phyloP scores from a whole-genome alignment of 306 rosid species.

The Albizia julibrissin region DNA sequence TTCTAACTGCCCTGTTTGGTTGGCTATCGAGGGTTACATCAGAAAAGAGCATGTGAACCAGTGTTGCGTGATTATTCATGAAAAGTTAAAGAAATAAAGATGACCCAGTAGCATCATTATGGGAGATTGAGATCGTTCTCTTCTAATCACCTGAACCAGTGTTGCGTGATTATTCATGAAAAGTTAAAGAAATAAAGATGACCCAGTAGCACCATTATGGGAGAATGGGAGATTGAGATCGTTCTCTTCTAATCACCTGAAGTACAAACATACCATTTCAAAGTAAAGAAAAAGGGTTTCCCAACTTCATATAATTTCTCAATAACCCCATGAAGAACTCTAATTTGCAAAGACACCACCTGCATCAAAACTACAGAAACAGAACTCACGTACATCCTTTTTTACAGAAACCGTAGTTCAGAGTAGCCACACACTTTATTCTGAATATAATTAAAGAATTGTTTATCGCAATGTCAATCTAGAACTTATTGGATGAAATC shows the following conservation, averaged over 20 bases:
- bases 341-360: constrained; percentile 4
- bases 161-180: not conserved
- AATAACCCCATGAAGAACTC: not conserved
- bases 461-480: not conserved
- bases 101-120: not conserved
- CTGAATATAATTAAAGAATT: constrained; percentile 11
- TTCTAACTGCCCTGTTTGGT: not conserved
- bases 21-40: not conserved
- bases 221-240: not conserved
- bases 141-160: not conserved
- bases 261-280: not conserved
- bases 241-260: not conserved
- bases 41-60: not conserved
- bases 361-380: not conserved
- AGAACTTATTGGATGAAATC: not conserved
- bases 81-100: not conserved
- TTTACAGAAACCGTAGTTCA: constrained; percentile 1
- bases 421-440: not conserved
- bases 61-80: not conserved
- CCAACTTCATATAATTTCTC: not conserved
- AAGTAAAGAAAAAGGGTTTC: not conserved
- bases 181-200: not conserved
- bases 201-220: not conserved
- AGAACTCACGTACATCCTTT: constrained; percentile 16
- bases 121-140: not conserved